Percentiles rank a stretch among this genome's conserved stretches.
These are phyloP conservation scores for Arabis hirsuta DNA, from an alignment of 345 rosid genomes.

Conservation along the genomic window DNA sequence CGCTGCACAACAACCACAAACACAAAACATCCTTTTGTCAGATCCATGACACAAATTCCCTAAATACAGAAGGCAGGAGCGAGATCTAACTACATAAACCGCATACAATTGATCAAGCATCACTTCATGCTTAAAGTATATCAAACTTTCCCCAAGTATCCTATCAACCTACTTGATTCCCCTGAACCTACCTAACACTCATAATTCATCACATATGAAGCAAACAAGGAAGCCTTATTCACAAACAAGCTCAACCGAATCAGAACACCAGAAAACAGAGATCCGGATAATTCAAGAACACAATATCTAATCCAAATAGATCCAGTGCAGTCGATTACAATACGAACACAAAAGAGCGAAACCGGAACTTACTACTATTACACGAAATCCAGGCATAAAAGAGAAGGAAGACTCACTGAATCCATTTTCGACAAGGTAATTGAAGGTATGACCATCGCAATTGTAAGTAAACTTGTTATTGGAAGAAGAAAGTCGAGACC, in stretches of 20 bases:
- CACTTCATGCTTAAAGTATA: neutral
- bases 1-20: constrained; percentile 52
- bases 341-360: neutral
- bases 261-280: constrained; percentile 5
- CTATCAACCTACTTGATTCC: too few species aligned
- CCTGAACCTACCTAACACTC: too few species aligned
- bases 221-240: neutral
- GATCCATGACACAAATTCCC: neutral
- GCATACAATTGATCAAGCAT: neutral
- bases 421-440: constrained; percentile 68
- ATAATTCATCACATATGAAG: too few species aligned
- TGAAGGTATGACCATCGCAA: constrained; percentile 79
- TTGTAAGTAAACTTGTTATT: constrained; percentile 68
- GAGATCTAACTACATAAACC: neutral
- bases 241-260: constrained; percentile 4
- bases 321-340: constrained; percentile 10
- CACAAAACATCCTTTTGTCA: neutral
- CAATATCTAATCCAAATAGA: neutral
- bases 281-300: neutral
- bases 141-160: too few species aligned
- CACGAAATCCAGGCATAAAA: neutral
- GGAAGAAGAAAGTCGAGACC: too few species aligned
- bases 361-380: neutral
- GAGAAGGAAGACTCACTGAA: constrained; percentile 51
- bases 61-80: neutral